Evolutionary conservation across 306 rosid species (phyloP).

Genomic region (Ceratonia siliqua): DNA sequence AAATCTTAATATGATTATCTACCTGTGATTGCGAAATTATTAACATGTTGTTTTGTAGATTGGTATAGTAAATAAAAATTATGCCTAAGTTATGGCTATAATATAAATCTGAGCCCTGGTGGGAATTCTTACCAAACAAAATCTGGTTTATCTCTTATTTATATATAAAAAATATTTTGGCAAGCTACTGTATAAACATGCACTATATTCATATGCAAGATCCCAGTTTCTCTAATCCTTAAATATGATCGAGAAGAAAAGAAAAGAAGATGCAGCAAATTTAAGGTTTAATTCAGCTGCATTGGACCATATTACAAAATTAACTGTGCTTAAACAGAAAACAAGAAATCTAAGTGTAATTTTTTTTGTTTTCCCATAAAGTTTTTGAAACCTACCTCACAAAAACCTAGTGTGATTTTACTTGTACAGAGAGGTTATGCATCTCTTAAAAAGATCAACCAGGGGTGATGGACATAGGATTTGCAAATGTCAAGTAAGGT

Average conservation of each 20-base stretch:
- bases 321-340: slow-evolving; percentile 15
- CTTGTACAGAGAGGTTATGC: no score
- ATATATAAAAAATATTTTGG: background rate
- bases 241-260: slow-evolving; percentile 19
- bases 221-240: slow-evolving; percentile 12
- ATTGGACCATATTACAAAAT: background rate
- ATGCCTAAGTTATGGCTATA: background rate
- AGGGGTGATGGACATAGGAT: no score
- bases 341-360: background rate
- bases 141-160: background rate
- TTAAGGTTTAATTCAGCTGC: slow-evolving; percentile 18
- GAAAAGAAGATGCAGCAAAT: slow-evolving; percentile 7
- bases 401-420: no score
- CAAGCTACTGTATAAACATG: background rate
- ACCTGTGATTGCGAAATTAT: no score
- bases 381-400: no score
- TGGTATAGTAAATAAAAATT: no score
- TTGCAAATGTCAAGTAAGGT: no score
- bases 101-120: background rate
- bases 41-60: no score
- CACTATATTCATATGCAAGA: slow-evolving; percentile 18
- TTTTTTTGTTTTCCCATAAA: no score
- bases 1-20: no score
- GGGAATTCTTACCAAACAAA: background rate
- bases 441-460: no score